Percentiles rank a stretch among this genome's conserved stretches.
phyloP scores from a whole-genome alignment of 352 stramenopile genomes.

The Pythium dissotocum region DNA sequence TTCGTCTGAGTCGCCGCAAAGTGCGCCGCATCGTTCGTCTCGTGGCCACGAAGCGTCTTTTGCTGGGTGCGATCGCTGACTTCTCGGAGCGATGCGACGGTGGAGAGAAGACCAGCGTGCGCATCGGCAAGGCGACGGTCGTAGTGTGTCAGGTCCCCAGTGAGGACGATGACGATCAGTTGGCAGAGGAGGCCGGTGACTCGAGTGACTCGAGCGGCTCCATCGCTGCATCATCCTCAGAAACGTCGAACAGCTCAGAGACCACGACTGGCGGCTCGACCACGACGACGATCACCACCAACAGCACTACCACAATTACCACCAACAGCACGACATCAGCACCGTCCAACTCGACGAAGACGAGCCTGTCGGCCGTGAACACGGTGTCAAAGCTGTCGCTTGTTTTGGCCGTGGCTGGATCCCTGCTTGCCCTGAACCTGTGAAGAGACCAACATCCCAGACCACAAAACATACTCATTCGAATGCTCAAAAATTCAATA shows the following conservation, averaged over 20 bases:
- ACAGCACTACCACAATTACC: not conserved
- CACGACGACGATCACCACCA: not conserved
- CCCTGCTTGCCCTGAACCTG: not conserved
- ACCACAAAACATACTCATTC: not conserved
- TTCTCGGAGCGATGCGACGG: constrained; percentile 17
- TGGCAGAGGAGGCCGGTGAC: constrained; percentile 17
- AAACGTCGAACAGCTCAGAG: not conserved
- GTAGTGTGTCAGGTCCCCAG: constrained; percentile 14
- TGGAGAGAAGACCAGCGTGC: constrained; percentile 18
- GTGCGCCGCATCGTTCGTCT: constrained; percentile 19
- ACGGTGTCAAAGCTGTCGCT: not conserved
- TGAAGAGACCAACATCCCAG: not conserved
- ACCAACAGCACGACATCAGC: not conserved
- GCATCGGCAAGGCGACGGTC: not conserved
- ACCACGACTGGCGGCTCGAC: not conserved
- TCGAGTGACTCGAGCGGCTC: not conserved
- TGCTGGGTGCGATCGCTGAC: constrained; percentile 18
- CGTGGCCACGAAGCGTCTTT: constrained; percentile 12
- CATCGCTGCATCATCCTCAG: not conserved
- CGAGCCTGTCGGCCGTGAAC: not conserved
- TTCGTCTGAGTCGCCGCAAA: constrained; percentile 23
- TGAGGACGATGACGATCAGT: constrained; percentile 21
- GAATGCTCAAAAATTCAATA: not conserved
- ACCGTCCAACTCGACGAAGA: not conserved
- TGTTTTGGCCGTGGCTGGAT: not conserved